Conservation (phyloP, 2,329 filamentous ascomycete genomes). For the Aureobasidium lini region DNA sequence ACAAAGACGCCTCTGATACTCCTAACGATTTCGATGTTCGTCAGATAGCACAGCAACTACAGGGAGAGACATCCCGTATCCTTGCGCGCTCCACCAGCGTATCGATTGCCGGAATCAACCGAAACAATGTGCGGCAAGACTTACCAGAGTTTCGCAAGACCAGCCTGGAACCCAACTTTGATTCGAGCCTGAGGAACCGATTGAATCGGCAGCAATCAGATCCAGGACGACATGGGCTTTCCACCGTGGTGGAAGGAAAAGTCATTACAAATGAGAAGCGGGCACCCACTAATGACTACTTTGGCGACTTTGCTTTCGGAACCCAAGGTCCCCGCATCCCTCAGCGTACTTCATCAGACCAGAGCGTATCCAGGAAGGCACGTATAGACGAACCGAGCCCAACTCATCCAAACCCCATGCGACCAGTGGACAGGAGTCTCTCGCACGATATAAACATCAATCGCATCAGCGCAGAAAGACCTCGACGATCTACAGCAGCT, state of each 20-base stretch:
- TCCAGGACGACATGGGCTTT: not conserved
- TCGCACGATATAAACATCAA: not conserved
- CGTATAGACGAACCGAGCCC: not conserved
- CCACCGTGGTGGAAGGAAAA: not conserved
- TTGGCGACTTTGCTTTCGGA: not conserved
- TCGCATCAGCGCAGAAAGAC: not conserved
- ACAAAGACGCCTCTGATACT: not conserved
- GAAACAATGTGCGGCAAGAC: not conserved
- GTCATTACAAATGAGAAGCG: not conserved
- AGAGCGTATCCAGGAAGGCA: not conserved
- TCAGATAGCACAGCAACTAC: not conserved
- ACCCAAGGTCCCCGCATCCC: not conserved
- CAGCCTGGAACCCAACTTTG: constrained; percentile 3
- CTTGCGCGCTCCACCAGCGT: constrained; percentile 4
- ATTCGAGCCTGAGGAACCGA: not conserved
- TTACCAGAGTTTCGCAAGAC: constrained; percentile 3
- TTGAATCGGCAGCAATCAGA: not conserved
- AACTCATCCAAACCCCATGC: not conserved
- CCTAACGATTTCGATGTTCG: not conserved
- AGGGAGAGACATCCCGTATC: not conserved
- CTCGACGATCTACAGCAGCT: not conserved
- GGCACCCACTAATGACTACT: not conserved
- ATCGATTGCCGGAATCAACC: not conserved
- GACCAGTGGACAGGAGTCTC: not conserved
- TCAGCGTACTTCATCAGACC: not conserved